phyloP scores from a whole-genome alignment of 305 asterid species.

The Solanum hybrid region DNA sequence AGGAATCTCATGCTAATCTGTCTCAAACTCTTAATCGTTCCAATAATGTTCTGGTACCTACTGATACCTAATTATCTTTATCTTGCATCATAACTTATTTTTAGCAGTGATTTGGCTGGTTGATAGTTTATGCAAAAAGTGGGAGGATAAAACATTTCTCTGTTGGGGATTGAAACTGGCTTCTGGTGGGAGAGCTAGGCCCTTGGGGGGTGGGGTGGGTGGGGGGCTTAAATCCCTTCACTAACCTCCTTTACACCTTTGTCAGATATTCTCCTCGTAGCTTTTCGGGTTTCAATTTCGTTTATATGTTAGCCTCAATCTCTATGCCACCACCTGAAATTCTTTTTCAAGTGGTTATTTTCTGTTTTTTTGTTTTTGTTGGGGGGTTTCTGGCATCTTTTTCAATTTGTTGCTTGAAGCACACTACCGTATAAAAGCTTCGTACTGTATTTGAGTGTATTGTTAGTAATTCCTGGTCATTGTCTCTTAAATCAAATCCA shows the following conservation, averaged over 20 bases:
- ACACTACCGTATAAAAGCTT: not conserved
- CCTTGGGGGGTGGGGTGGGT: not conserved
- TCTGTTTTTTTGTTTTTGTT: not conserved
- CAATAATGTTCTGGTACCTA: conserved; percentile 28
- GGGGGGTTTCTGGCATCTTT: not conserved
- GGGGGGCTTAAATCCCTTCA: not conserved
- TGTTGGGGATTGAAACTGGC: not conserved
- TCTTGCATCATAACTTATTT: not conserved
- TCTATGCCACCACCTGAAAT: not conserved
- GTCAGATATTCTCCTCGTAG: not conserved
- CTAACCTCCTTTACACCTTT: not conserved
- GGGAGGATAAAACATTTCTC: not conserved
- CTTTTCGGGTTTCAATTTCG: not conserved
- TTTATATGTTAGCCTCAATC: not conserved
- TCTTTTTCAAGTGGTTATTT: not conserved
- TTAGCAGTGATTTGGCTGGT: not conserved
- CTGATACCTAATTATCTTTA: not conserved
- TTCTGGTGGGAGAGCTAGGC: not conserved
- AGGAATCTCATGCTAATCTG: conserved; percentile 39
- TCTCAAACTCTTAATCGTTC: conserved; percentile 32
- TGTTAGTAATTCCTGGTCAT: not conserved
- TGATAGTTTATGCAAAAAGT: not conserved
- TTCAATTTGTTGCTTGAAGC: not conserved
- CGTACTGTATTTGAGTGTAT: not conserved
- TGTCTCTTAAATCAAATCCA: not conserved